Percentiles rank a stretch among this genome's conserved stretches.
Conservation (phyloP, 2,329 filamentous ascomycete genomes). For the Sporothrix mexicana region DNA sequence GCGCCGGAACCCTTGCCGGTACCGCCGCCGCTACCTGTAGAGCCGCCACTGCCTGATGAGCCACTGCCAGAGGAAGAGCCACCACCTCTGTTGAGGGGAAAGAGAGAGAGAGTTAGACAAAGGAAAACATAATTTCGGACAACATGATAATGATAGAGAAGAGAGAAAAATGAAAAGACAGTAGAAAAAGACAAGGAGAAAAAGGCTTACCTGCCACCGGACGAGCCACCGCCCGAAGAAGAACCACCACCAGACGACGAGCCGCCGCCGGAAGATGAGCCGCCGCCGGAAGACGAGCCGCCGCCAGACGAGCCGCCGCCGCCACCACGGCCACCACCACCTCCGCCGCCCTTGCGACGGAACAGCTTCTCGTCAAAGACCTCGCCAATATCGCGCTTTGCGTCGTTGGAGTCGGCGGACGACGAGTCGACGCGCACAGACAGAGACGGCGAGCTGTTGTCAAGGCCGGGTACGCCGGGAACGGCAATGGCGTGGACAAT, state of each 20-base stretch:
- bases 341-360: slow-evolving; percentile 66
- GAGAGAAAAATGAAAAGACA: background rate
- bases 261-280: slow-evolving; percentile 5
- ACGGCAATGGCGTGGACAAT: slow-evolving; percentile 40
- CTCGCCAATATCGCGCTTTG: slow-evolving; percentile 33
- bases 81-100: background rate
- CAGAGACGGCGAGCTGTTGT: slow-evolving; percentile 1
- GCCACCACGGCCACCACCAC: slow-evolving; percentile 35
- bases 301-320: slow-evolving; percentile 37
- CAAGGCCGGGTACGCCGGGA: slow-evolving; percentile 29
- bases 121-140: background rate
- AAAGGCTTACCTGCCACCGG: slow-evolving; percentile 27
- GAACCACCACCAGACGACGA: slow-evolving; percentile 3
- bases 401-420: slow-evolving; percentile 30
- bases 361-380: slow-evolving; percentile 47
- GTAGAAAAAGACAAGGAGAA: background rate
- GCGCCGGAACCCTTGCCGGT: slow-evolving; percentile 32
- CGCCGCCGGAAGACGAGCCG: slow-evolving; percentile 31
- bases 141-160: background rate
- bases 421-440: slow-evolving; percentile 11
- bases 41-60: slow-evolving; percentile 30
- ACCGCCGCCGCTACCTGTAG: slow-evolving; percentile 25
- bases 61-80: slow-evolving; percentile 12
- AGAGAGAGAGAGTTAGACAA: too few species aligned
- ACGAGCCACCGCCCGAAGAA: slow-evolving; percentile 15